Conservation (phyloP, 768 basidiomycete species). For the Rhizopogon vesiculosus region DNA sequence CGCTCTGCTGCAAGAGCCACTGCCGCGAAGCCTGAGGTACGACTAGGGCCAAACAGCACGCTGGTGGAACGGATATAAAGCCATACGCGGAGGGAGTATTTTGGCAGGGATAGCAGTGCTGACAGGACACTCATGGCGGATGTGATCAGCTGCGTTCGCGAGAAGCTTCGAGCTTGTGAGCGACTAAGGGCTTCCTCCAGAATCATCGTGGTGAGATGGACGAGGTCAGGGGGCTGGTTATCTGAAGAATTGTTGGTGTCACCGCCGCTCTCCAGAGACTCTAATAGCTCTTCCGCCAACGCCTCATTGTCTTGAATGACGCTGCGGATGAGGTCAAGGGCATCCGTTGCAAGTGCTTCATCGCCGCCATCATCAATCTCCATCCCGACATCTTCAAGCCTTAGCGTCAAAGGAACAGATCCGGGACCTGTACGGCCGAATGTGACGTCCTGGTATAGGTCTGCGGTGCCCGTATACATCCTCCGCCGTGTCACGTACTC, state of each 20-base stretch:
- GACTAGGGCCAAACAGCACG: conserved; percentile 68
- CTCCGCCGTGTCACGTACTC: conserved; percentile 66
- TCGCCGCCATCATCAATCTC: conserved; percentile 61
- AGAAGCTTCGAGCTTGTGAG: conserved; percentile 36
- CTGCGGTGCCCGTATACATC: conserved; percentile 33
- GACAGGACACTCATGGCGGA: conserved; percentile 81
- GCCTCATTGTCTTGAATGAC: conserved; percentile 67
- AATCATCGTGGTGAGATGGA: conserved; percentile 76
- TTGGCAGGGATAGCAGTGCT: conserved; percentile 67
- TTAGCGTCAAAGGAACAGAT: conserved; percentile 37
- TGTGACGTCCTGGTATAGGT: conserved; percentile 47
- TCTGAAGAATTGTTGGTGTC: conserved; percentile 25
- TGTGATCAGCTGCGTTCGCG: conserved; percentile 62
- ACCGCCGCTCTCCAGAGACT: conserved; percentile 45
- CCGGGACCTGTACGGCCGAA: conserved; percentile 42
- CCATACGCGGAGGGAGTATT: conserved; percentile 83
- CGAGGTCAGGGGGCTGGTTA: conserved; percentile 61
- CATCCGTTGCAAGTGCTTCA: conserved; percentile 61
- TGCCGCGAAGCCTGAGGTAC: conserved; percentile 50
- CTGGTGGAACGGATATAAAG: conserved; percentile 78
- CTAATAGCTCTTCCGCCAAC: conserved; percentile 60
- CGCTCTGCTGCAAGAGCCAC: conserved; percentile 68
- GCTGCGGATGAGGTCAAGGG: conserved; percentile 75
- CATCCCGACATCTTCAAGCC: conserved; percentile 67
- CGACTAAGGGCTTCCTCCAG: conserved; percentile 72